Conservation (phyloP, 139 green algal genomes). For the Auxenochlorella pyrenoidosa region DNA sequence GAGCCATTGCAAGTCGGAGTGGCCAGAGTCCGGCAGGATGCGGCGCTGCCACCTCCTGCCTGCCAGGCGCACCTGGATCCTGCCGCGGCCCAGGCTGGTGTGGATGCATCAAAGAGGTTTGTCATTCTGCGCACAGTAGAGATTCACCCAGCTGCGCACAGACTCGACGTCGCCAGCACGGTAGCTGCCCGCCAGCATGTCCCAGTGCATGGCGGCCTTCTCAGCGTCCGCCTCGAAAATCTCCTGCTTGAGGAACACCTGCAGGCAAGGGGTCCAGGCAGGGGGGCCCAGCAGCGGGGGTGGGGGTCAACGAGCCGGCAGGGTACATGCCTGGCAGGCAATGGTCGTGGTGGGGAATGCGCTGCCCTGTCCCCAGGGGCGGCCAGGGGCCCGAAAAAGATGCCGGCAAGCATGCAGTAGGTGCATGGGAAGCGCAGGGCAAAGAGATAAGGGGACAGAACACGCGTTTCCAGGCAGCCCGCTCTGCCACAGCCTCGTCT, state of each 20-base stretch:
- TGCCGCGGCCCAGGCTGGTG: too few species aligned
- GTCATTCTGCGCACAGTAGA: background rate
- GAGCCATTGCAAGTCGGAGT: background rate
- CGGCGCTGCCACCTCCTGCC: background rate
- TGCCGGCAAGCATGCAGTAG: background rate
- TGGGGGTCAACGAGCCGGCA: too few species aligned
- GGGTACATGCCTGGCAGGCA: too few species aligned
- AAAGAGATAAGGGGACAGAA: too few species aligned
- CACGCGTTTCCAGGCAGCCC: too few species aligned
- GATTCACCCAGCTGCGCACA: background rate
- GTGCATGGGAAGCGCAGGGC: too few species aligned
- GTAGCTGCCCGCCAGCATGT: background rate
- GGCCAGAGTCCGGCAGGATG: background rate
- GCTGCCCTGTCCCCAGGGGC: too few species aligned
- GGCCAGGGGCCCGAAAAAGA: background rate
- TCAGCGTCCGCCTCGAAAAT: background rate
- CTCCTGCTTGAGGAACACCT: background rate
- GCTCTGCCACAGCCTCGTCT: too few species aligned
- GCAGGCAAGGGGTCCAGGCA: background rate
- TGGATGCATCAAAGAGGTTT: too few species aligned
- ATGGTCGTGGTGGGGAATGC: too few species aligned
- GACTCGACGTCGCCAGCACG: background rate
- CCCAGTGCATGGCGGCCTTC: background rate
- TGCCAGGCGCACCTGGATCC: too few species aligned
- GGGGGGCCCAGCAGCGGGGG: background rate